These are phyloP conservation scores for Blepharisma undulans DNA, from an alignment of 169 alveolate species.

Conservation along the genomic window DNA sequence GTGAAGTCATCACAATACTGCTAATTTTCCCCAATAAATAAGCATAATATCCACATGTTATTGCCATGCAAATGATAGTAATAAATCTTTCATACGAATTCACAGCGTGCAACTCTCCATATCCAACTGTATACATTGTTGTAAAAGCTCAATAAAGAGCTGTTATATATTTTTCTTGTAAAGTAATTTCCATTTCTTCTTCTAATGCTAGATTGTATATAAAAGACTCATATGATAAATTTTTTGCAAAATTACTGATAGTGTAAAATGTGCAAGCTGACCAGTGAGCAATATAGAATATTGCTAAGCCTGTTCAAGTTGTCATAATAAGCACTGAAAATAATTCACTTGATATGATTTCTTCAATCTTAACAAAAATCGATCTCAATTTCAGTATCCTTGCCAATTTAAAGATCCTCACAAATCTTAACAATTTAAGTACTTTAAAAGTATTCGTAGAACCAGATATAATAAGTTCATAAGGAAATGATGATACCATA, in stretches of 20 bases:
- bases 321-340: background rate
- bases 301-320: background rate
- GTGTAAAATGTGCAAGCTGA: background rate
- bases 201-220: background rate
- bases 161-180: background rate
- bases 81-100: background rate
- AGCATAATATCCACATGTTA: slow-evolving; percentile 30
- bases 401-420: background rate
- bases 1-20: background rate
- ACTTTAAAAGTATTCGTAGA: background rate
- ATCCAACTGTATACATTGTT: slow-evolving; percentile 37
- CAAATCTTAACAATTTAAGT: background rate
- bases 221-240: background rate
- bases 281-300: slow-evolving; percentile 17
- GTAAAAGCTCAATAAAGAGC: slow-evolving; percentile 35
- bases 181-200: background rate
- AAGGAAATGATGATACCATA: slow-evolving; percentile 13
- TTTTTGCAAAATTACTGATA: background rate
- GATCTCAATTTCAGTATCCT: background rate
- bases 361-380: slow-evolving; percentile 13
- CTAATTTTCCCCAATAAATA: slow-evolving; percentile 14
- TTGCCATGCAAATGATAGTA: background rate
- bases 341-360: background rate
- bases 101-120: slow-evolving; percentile 6
- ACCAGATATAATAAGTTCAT: background rate